Conservation (phyloP, 1,284 basidiomycete species). For the Heterobasidion annosum region DNA sequence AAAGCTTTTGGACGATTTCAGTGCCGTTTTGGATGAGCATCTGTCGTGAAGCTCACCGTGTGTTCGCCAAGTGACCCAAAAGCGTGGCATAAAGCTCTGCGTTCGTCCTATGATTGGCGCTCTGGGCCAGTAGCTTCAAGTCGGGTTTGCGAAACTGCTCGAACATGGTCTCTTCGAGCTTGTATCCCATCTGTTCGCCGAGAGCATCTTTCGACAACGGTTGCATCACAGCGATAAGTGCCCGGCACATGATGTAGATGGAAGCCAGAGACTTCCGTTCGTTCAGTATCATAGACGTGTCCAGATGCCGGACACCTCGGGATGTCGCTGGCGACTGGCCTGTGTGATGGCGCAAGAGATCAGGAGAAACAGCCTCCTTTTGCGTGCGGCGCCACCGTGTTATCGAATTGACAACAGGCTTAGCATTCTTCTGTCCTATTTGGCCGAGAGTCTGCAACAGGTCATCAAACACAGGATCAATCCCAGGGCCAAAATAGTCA, state of each 20-base stretch:
- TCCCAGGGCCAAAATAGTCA: conserved; percentile 58
- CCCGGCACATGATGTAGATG: conserved; percentile 84
- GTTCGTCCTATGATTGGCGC: conserved; percentile 71
- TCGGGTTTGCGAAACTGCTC: conserved; percentile 78
- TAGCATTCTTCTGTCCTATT: conserved; percentile 78
- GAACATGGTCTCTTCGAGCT: conserved; percentile 79
- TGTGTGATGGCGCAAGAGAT: conserved; percentile 41
- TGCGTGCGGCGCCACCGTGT: conserved; percentile 83
- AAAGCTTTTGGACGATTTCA: conserved; percentile 41
- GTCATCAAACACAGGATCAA: conserved; percentile 76
- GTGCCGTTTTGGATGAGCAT: conserved; percentile 1
- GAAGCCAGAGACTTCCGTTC: conserved; percentile 78
- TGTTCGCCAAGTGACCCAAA: conserved; percentile 72
- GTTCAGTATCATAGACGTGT: conserved; percentile 52
- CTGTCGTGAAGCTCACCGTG: conserved; percentile 37
- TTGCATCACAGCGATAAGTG: conserved; percentile 71
- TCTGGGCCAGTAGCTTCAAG: conserved; percentile 50
- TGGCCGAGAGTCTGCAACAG: conserved; percentile 78
- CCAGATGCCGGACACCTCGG: conserved; percentile 28
- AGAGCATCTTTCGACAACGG: conserved; percentile 68
- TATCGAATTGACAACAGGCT: conserved; percentile 80
- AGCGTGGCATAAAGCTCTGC: conserved; percentile 78
- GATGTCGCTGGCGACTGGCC: conserved; percentile 27
- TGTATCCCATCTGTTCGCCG: conserved; percentile 68
- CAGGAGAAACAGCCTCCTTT: conserved; percentile 52